Evolutionary conservation across 2,329 filamentous ascomycete genomes (phyloP).

Genomic region (Aspergillus fructus): DNA sequence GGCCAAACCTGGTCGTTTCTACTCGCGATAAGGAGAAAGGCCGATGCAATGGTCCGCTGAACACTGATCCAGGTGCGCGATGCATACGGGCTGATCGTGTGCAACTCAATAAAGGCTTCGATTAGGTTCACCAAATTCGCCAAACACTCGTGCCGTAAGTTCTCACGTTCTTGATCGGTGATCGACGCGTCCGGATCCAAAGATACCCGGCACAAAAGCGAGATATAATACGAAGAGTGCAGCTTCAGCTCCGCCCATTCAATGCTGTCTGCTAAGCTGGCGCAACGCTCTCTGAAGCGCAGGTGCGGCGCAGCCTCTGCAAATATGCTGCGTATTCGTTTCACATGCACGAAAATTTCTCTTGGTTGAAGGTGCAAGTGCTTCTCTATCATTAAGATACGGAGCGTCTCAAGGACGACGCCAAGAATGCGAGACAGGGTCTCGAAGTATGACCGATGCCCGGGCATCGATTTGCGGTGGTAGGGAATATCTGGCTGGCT

Average conservation of each 20-base stretch:
- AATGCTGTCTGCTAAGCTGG: conserved; percentile 48
- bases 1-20: conserved; percentile 25
- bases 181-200: conserved; percentile 43
- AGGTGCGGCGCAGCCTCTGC: conserved; percentile 57
- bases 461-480: conserved; percentile 50
- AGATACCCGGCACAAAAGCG: conserved; percentile 58
- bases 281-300: conserved; percentile 46
- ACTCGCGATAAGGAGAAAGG: conserved; percentile 38
- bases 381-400: conserved; percentile 50
- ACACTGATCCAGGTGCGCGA: conserved; percentile 44
- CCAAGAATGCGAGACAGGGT: conserved; percentile 55
- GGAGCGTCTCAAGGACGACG: conserved; percentile 54
- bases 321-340: conserved; percentile 55
- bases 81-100: conserved; percentile 35
- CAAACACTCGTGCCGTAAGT: conserved; percentile 53
- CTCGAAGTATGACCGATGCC: conserved; percentile 55
- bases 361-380: conserved; percentile 50
- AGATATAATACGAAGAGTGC: conserved; percentile 62
- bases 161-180: conserved; percentile 35
- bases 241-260: conserved; percentile 59
- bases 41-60: conserved; percentile 42
- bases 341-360: conserved; percentile 55
- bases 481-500: conserved; percentile 49
- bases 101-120: conserved; percentile 57
- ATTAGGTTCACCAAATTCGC: conserved; percentile 53